Conservation (phyloP, 2,329 filamentous ascomycete genomes). For the Fusarium sp. region DNA sequence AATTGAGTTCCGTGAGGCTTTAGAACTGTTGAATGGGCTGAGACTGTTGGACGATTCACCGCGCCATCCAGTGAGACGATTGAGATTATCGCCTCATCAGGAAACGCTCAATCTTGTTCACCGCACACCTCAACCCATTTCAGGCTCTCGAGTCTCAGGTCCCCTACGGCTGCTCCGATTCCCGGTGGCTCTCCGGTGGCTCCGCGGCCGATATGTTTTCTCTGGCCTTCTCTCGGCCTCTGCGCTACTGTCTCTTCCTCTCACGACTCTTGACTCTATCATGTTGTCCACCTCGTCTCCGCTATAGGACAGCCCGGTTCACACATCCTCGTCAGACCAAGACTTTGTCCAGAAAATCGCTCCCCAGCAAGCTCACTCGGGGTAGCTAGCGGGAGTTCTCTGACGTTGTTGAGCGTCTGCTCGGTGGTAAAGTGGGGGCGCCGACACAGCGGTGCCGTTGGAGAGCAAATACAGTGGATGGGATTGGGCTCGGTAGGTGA, state of each 20-base stretch:
- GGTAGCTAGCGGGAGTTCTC: constrained; percentile 40
- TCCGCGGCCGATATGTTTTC: constrained; percentile 38
- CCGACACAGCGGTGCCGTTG: constrained; percentile 27
- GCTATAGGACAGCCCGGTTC: constrained; percentile 29
- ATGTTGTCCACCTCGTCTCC: constrained; percentile 31
- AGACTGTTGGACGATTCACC: constrained; percentile 34
- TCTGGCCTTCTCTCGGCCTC: constrained; percentile 36
- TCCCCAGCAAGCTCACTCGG: constrained; percentile 40
- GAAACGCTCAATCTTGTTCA: constrained; percentile 29
- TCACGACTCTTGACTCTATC: constrained; percentile 27
- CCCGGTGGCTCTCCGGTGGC: constrained; percentile 40
- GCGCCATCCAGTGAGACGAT: constrained; percentile 31
- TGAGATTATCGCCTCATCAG: constrained; percentile 18
- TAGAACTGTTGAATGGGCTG: constrained; percentile 32
- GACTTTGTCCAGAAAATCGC: constrained; percentile 33
- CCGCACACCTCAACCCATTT: constrained; percentile 42
- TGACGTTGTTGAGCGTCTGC: constrained; percentile 36
- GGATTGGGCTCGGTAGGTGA: constrained; percentile 36
- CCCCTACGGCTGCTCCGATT: constrained; percentile 22
- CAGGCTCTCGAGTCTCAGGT: constrained; percentile 3
- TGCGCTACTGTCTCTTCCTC: constrained; percentile 38
- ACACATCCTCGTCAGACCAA: constrained; percentile 32
- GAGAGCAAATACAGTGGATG: constrained; percentile 29
- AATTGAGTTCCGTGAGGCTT: constrained; percentile 15
- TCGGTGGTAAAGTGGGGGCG: constrained; percentile 45